Base-by-base conservation (phyloP, 192 early-diverging fungal species). In the Geosiphon pyriformis region DNA sequence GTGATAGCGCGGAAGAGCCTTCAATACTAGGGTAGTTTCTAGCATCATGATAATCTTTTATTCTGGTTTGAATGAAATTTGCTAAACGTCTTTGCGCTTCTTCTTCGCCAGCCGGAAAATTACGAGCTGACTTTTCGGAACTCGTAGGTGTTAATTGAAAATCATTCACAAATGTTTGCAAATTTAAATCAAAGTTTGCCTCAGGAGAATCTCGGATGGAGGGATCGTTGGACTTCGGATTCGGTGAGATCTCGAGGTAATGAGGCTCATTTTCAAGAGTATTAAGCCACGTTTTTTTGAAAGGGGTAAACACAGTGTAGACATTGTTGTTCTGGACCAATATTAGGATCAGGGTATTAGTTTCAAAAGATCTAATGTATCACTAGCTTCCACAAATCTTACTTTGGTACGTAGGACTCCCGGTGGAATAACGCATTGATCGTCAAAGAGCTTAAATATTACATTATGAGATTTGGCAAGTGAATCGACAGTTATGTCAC, bases 341-440 rank as follows among this genome's bases (percentile, higher is more conserved):
- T n/a, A n/a, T n/a, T n/a, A n/a, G n/a, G n/a, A n/a, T n/a, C n/a
- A n/a, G n/a, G n/a, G n/a, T n/a, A n/a, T n/a, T n/a, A n/a, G n/a
- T n/a, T n/a, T n/a, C n/a, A n/a, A n/a, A n/a, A n/a, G n/a, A n/a
- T n/a, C n/a, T n/a, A n/a, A n/a, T n/a, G n/a, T n/a, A n/a, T n/a
- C n/a, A n/a, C n/a, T n/a, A n/a, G n/a, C n/a, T n/a, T n/a, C n/a
- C 35, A 49, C 20, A 25, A n/a, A 22, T 10, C 25, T 30, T 70
- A 76, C 75, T 68, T 86, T 85, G 17, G 82, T 83, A 29, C 51
- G 69, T 3, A 83, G 65, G 10, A 67, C 61, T 15, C 73, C 74
- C 3, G 87, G 87, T 10, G 70, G 67, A 2, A 86, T 65, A 20
- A 87, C 67, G 56, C 82, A 80, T 73, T 87, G 84, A 66, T 86